Evolutionary conservation across 345 rosid species (phyloP).

Genomic region (Ceriops zippeliana): DNA sequence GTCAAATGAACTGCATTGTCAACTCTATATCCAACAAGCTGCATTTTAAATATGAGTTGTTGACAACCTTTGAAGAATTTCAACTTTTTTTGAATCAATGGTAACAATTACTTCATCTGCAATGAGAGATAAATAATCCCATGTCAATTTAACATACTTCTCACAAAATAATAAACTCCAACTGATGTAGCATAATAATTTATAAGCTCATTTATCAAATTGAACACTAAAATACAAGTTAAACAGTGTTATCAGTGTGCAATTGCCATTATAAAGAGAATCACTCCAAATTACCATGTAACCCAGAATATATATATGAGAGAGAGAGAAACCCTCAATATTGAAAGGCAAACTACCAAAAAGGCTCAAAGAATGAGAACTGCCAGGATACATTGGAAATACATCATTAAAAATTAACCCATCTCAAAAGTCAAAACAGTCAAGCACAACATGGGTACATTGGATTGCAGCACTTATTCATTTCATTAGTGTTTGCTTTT

Average conservation of each 20-base stretch:
- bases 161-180: not conserved
- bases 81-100: constrained; percentile 83
- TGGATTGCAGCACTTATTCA: too few relatives aligned
- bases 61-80: constrained; percentile 80
- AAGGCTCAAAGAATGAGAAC: too few relatives aligned
- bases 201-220: not conserved
- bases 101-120: constrained; percentile 79
- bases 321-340: too few relatives aligned
- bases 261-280: too few relatives aligned
- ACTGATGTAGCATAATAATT: not conserved
- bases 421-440: not conserved
- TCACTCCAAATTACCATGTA: too few relatives aligned
- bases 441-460: not conserved
- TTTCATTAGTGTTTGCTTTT: too few relatives aligned
- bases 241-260: too few relatives aligned
- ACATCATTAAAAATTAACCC: too few relatives aligned
- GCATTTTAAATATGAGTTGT: constrained; percentile 7
- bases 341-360: too few relatives aligned
- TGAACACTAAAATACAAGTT: not conserved
- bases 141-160: not conserved
- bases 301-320: too few relatives aligned
- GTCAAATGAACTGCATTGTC: not conserved
- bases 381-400: too few relatives aligned
- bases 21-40: not conserved
- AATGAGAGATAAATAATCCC: constrained; percentile 16